Conservation (phyloP, 1,284 basidiomycete genomes). For the Amylostereum areolatum region DNA sequence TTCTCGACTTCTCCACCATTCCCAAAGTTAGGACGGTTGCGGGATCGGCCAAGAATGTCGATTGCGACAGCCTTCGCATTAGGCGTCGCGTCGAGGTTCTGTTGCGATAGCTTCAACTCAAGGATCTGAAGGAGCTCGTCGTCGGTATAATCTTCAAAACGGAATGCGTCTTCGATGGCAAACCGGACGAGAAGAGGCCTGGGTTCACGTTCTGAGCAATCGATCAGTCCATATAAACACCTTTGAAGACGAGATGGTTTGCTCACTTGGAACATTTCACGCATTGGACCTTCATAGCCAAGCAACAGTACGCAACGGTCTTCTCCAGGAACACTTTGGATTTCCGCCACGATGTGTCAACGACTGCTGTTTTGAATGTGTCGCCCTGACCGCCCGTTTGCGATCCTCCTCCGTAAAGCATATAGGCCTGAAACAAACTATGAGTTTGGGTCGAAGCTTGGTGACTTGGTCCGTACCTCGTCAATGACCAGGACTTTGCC, state of each 20-base stretch:
- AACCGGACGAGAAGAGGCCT: slow-evolving; percentile 52
- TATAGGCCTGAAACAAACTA: slow-evolving; percentile 45
- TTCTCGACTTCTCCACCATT: slow-evolving; percentile 68
- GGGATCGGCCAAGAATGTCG: slow-evolving; percentile 42
- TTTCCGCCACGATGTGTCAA: slow-evolving; percentile 70
- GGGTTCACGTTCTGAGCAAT: slow-evolving; percentile 56
- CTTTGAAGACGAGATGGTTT: not conserved
- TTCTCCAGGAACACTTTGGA: slow-evolving; percentile 60
- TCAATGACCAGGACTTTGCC: slow-evolving; percentile 67
- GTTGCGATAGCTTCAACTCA: slow-evolving; percentile 47
- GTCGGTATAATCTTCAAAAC: slow-evolving; percentile 58
- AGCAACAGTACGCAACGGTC: slow-evolving; percentile 61
- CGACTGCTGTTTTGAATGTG: slow-evolving; percentile 56
- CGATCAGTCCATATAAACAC: not conserved
- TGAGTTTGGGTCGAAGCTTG: not conserved
- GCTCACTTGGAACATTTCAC: slow-evolving; percentile 63
- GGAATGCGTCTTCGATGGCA: slow-evolving; percentile 58
- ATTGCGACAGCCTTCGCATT: slow-evolving; percentile 50
- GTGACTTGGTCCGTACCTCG: slow-evolving; percentile 39
- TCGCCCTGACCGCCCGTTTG: slow-evolving; percentile 29
- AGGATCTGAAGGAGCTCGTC: slow-evolving; percentile 45
- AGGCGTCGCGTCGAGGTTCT: slow-evolving; percentile 50
- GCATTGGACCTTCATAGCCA: slow-evolving; percentile 60
- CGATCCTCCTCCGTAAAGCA: slow-evolving; percentile 44
- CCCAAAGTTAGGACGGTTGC: slow-evolving; percentile 59